Base-by-base conservation (phyloP, 2,329 filamentous ascomycete genomes). In the Beauveria caledonica region DNA sequence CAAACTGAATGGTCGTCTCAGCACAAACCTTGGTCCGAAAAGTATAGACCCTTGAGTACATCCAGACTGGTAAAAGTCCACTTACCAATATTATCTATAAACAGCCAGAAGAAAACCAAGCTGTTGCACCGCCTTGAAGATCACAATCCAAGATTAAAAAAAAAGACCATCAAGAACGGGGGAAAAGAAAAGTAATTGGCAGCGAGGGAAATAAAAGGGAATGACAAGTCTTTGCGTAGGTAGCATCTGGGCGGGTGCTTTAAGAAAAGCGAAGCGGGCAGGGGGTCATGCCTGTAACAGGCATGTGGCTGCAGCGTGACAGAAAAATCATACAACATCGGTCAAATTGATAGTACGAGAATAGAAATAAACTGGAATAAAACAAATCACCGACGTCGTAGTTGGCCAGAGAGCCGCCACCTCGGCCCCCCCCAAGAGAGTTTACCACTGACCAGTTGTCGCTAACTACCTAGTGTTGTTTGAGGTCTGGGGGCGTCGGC, bases 381-480 rank as follows among this genome's bases (percentile, higher is more conserved):
- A 36, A 36, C 33, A 36, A 36, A 13, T 36, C 33, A 36, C 33
- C 33, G 33, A 36, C 50, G 50, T 53, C 21, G 50, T 42, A 33
- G 48, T 25, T 53, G 21, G 21, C 15, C 15, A 55, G 52, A 54
- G 48, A 54, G 51, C 36, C 36, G 51, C 21, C 25, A 6, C 25
- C 25, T 25, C 25, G 25, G 25, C 25, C 29, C 29, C 10, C 13
- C 29, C 10, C 13, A 36, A 13, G 11, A 36, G 33, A 27, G 25
- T 27, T 27, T 8, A 5, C 25, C 25, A 27, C 23, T 17, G 23
- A 21, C 19, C 19, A 46, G n/a, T 21, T 17, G 25, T 27, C 19
- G 33, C 46, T 58, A n/a, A n/a, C n/a, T n/a, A n/a, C n/a, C n/a
- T n/a, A 58, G 55, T 58, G 55, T 23, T 33, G 55, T 58, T 58